phyloP scores from a whole-genome alignment of 345 rosid genomes.

The Salix viminalis region DNA sequence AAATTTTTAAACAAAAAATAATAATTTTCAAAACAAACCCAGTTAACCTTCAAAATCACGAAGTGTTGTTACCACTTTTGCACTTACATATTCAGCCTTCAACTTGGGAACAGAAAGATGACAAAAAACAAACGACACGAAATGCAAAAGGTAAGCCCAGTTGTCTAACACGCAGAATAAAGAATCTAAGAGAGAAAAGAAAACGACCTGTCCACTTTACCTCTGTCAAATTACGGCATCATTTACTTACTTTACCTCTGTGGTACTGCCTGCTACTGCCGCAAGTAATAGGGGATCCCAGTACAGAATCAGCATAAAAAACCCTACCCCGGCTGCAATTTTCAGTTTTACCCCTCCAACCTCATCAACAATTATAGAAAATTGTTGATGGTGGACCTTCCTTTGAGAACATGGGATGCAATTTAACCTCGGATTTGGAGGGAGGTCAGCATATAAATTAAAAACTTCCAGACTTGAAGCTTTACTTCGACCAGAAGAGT shows the following conservation, averaged over 20 bases:
- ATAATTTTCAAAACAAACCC: too few relatives aligned
- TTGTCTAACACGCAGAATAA: conserved; percentile 17
- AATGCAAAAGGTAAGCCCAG: conserved; percentile 1
- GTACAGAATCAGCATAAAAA: not conserved
- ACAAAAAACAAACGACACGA: conserved; percentile 22
- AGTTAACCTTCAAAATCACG: too few relatives aligned
- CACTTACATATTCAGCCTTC: conserved; percentile 17
- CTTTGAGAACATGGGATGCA: not conserved
- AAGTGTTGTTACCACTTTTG: not conserved
- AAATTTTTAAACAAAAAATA: too few relatives aligned
- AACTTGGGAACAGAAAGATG: conserved; percentile 35
- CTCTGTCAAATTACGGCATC: not conserved
- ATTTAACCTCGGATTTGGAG: too few relatives aligned
- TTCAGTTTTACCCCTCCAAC: not conserved
- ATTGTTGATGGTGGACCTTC: not conserved
- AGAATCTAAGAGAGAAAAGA: conserved; percentile 2
- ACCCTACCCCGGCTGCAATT: not conserved
- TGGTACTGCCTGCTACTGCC: not conserved
- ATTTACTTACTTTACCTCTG: not conserved
- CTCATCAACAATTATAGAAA: not conserved
- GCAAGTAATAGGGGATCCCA: conserved; percentile 7
- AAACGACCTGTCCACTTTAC: conserved; percentile 21
- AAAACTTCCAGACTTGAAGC: not conserved
- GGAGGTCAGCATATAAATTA: not conserved
- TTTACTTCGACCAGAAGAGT: not conserved